phyloP scores from a whole-genome alignment of 2,329 filamentous ascomycete genomes.

The Aspergillus niger region DNA sequence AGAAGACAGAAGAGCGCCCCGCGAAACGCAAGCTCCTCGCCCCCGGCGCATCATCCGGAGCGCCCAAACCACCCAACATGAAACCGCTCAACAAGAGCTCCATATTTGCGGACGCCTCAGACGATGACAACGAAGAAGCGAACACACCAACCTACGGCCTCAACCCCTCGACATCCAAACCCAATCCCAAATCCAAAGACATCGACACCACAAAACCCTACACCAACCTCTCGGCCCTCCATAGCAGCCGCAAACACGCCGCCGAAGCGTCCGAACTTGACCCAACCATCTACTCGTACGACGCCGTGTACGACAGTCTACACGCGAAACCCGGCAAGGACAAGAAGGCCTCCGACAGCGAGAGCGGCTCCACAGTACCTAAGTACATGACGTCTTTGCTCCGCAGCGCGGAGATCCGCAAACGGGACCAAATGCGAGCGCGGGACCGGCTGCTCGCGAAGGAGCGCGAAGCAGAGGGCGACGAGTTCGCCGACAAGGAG shows the following conservation, averaged over 20 bases:
- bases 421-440: conserved; percentile 64
- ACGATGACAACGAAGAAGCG: conserved; percentile 27
- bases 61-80: conserved; percentile 25
- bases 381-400: conserved; percentile 65
- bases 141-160: conserved; percentile 25
- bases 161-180: conserved; percentile 24
- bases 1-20: conserved; percentile 23
- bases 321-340: conserved; percentile 40
- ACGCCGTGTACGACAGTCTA: conserved; percentile 52
- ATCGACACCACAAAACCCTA: conserved; percentile 11
- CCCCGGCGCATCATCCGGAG: conserved; percentile 13
- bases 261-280: conserved; percentile 48
- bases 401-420: conserved; percentile 61
- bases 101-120: conserved; percentile 41
- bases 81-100: conserved; percentile 40
- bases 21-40: conserved; percentile 40
- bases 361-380: conserved; percentile 40
- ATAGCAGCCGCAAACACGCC: conserved; percentile 49
- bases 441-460: conserved; percentile 61
- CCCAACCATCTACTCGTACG: conserved; percentile 53
- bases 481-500: conserved; percentile 67
- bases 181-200: neutral
- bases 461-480: conserved; percentile 66
- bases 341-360: conserved; percentile 25
- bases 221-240: conserved; percentile 49